Base-by-base conservation (phyloP, 1,139 yeast genomes). In the Pneumocystis carinii region DNA sequence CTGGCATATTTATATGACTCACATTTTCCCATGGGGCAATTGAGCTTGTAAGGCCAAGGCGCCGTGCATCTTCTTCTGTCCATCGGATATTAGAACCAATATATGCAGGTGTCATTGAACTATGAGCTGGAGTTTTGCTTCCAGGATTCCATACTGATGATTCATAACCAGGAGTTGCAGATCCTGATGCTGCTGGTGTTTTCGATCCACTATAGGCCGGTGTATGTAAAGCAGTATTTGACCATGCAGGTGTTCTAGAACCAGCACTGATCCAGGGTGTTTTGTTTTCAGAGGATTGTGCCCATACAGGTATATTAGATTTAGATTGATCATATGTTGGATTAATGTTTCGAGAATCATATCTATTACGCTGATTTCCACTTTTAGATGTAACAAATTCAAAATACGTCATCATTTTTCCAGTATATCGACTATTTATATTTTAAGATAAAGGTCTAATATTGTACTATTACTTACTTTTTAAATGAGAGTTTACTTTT, bases 401-500 rank as follows among this genome's bases (percentile, higher is more conserved):
- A 70, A 86, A 84, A 72, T 88, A 90, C 17, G 96, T 86, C 62
- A 90, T 79, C 66, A 83, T 79, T 62, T 76, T 78, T 62, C 84
- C 82, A 59, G 55, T 48, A 48, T 86, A 79, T 24, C 65, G 62
- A 57, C 59, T 57, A 57, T 14, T 63, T 62, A 70, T 81, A 39
- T 27, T 37, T 57, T 19, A 57, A 39, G 3, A 57, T 27, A 57
- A 86, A 61, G 83, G 79, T 69, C 29, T 24, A 29, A 24, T 19
- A 57, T 19, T 57, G 8, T 37, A 32, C 35, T 37, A 24, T 57
- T 19, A 3, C 42, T 37, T 84, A 60, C 12, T 56, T 35, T 27
- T 62, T 80, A 67, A 90, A 88, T 68, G 86, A 81, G 70, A 92
- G 79, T 72, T 84, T 87, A 55, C 82, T 81, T 72, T 90, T 90